Percentiles rank a stretch among this genome's conserved stretches.
Conservation (phyloP, 768 basidiomycete species). For the Glaciozyma martinii region DNA sequence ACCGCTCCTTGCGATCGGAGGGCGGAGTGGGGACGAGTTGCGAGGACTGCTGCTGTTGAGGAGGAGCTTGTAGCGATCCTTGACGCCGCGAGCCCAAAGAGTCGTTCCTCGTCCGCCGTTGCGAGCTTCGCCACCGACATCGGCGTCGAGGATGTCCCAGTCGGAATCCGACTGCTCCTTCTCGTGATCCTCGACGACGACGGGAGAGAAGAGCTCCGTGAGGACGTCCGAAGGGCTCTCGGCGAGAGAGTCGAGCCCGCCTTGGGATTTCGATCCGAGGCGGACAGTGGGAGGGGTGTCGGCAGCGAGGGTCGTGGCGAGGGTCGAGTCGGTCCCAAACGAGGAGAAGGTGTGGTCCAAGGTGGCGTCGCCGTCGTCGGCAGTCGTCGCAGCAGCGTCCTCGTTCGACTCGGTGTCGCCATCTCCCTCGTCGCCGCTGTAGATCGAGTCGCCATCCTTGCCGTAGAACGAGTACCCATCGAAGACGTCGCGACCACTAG, state of each 20-base stretch:
- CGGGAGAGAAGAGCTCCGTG: slow-evolving; percentile 38
- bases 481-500: slow-evolving; percentile 67
- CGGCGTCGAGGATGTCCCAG: slow-evolving; percentile 76
- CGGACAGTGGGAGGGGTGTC: not conserved
- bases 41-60: slow-evolving; percentile 9
- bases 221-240: not conserved
- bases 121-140: slow-evolving; percentile 72
- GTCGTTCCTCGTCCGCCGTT: slow-evolving; percentile 56
- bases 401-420: slow-evolving; percentile 51
- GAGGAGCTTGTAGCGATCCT: slow-evolving; percentile 67
- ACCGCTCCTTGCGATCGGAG: not conserved
- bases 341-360: slow-evolving; percentile 41
- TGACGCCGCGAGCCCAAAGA: slow-evolving; percentile 81
- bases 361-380: not conserved
- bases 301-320: slow-evolving; percentile 23
- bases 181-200: slow-evolving; percentile 47
- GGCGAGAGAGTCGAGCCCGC: not conserved
- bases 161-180: slow-evolving; percentile 58
- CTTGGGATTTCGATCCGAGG: too few relatives aligned
- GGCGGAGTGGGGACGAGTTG: not conserved
- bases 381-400: slow-evolving; percentile 37
- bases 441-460: slow-evolving; percentile 46
- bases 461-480: slow-evolving; percentile 93
- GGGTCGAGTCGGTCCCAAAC: slow-evolving; percentile 47
- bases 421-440: slow-evolving; percentile 55